phyloP scores from a whole-genome alignment of 2,329 filamentous ascomycete species.

The Cryphonectria naterciae region DNA sequence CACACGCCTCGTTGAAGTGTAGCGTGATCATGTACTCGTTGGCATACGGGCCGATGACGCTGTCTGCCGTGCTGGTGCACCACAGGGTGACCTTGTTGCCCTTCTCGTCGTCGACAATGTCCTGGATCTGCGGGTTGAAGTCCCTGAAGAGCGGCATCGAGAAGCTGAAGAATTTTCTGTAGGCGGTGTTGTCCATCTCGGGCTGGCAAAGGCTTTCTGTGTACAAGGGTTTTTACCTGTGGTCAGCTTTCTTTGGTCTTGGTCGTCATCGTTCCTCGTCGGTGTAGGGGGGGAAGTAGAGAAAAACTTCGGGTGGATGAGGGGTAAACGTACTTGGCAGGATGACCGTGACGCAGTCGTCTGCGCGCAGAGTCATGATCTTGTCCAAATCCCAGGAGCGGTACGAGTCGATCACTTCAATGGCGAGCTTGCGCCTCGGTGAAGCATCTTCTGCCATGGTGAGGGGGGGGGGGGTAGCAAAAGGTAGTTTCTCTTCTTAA shows the following conservation, averaged over 20 bases:
- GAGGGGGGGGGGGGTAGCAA: background rate
- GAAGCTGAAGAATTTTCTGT: conserved; percentile 10
- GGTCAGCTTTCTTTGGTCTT: background rate
- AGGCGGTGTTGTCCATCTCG: conserved; percentile 9
- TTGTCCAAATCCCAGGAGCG: conserved; percentile 16
- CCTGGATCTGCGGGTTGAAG: conserved; percentile 16
- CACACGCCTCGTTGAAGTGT: conserved; percentile 32
- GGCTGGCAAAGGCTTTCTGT: conserved; percentile 12
- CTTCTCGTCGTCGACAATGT: conserved; percentile 28
- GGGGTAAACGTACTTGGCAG: conserved; percentile 11
- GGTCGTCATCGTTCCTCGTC: background rate
- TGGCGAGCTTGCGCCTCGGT: conserved; percentile 15
- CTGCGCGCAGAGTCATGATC: conserved; percentile 22
- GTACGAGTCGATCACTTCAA: conserved; percentile 18
- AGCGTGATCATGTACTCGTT: conserved; percentile 33
- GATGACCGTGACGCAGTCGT: conserved; percentile 11
- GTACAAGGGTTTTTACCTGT: too few relatives aligned
- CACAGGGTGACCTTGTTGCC: conserved; percentile 33
- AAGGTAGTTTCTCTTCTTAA: background rate
- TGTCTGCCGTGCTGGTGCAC: conserved; percentile 29
- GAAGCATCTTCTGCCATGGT: conserved; percentile 10
- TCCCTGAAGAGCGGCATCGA: conserved; percentile 14
- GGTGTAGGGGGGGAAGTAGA: background rate
- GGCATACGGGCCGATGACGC: conserved; percentile 30
- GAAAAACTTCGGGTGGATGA: too few relatives aligned